Conservation (phyloP, 805 yeast species). For the Pichia pseudocactophila region DNA sequence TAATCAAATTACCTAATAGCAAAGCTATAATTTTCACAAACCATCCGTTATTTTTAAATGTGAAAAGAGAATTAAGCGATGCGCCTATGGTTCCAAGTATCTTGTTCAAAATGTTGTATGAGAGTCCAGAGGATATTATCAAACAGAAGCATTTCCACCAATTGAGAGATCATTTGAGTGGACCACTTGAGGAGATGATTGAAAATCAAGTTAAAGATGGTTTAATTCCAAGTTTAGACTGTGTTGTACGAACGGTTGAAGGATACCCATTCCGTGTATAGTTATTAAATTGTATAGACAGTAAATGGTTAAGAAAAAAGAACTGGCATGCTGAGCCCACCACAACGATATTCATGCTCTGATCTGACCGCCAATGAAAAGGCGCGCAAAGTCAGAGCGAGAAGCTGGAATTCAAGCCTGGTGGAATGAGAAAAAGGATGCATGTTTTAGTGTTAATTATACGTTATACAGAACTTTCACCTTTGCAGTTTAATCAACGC, state of each 20-base stretch:
- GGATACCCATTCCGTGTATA: conserved; percentile 17
- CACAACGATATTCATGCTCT: too few relatives aligned
- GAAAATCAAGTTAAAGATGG: conserved; percentile 33
- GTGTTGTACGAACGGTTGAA: conserved; percentile 14
- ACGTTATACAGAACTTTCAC: background rate
- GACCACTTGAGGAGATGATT: conserved; percentile 33
- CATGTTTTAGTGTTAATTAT: background rate
- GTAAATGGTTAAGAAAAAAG: too few relatives aligned
- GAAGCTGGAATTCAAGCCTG: background rate
- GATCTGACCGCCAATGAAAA: conserved; percentile 10
- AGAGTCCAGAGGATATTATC: conserved; percentile 37
- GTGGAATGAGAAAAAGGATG: too few relatives aligned
- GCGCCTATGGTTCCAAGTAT: conserved; percentile 42
- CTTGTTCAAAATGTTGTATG: conserved; percentile 33
- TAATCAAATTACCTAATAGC: conserved; percentile 38
- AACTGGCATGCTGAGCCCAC: too few relatives aligned
- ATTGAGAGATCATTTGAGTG: conserved; percentile 34
- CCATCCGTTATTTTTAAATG: conserved; percentile 29
- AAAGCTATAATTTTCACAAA: conserved; percentile 19
- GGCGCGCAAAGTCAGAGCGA: background rate
- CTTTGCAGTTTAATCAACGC: background rate
- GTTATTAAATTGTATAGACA: too few relatives aligned
- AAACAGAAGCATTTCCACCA: conserved; percentile 37
- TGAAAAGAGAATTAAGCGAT: conserved; percentile 34
- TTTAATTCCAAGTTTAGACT: conserved; percentile 27